phyloP scores from a whole-genome alignment of 2,329 filamentous ascomycete genomes.

The Colletotrichum chrysophilum region DNA sequence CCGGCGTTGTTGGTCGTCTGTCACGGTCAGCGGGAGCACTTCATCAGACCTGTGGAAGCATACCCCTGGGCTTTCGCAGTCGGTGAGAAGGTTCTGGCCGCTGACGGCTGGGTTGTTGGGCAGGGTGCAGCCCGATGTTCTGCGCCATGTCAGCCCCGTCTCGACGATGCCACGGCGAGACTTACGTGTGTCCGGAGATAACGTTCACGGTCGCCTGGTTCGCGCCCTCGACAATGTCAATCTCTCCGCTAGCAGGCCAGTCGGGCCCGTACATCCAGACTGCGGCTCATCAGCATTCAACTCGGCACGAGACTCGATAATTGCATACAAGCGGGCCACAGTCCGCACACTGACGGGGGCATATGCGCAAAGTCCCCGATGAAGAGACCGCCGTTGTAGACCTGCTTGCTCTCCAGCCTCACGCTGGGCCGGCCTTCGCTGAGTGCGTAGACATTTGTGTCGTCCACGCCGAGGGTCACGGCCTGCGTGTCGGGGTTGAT shows the following conservation, averaged over 20 bases:
- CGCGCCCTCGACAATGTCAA: slow-evolving; percentile 75
- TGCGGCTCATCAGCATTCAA: slow-evolving; percentile 23
- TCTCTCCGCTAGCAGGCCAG: slow-evolving; percentile 69
- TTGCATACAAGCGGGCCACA: slow-evolving; percentile 72
- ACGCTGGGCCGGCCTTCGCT: slow-evolving; percentile 62
- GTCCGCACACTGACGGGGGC: slow-evolving; percentile 72
- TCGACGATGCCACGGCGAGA: background rate
- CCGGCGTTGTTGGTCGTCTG: slow-evolving; percentile 41
- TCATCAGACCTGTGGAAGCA: background rate
- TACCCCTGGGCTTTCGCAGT: slow-evolving; percentile 29
- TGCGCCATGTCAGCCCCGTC: slow-evolving; percentile 24
- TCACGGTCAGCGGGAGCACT: background rate
- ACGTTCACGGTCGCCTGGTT: slow-evolving; percentile 65
- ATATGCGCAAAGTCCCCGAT: slow-evolving; percentile 77
- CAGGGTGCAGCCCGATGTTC: slow-evolving; percentile 31
- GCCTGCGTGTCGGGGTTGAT: slow-evolving; percentile 44
- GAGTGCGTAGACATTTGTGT: slow-evolving; percentile 38
- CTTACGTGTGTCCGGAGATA: slow-evolving; percentile 66
- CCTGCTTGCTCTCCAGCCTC: slow-evolving; percentile 67
- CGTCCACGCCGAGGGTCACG: slow-evolving; percentile 53
- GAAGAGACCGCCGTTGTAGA: slow-evolving; percentile 71
- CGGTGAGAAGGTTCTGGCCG: slow-evolving; percentile 7
- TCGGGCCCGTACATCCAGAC: slow-evolving; percentile 59
- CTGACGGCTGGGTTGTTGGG: slow-evolving; percentile 24
- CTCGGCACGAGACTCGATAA: no score